Evolutionary conservation across 176 grass and related monocot genomes (phyloP).

Genomic region (Phoenix dactylifera): DNA sequence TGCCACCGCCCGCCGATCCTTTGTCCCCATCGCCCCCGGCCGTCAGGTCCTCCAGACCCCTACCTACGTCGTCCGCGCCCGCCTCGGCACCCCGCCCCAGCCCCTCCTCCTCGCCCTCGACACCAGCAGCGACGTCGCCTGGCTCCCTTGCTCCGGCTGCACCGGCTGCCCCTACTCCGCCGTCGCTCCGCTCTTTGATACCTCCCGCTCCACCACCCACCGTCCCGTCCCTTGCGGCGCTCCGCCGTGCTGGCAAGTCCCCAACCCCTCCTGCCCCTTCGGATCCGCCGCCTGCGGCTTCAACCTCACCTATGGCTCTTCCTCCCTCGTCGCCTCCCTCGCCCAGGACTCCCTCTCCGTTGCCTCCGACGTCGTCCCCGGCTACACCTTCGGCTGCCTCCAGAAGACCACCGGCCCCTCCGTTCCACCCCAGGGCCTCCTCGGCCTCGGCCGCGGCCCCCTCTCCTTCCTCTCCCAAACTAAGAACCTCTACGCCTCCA

Average conservation of each 20-base stretch:
- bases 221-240: conserved; percentile 57
- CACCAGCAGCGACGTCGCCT: conserved; percentile 88
- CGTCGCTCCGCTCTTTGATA: conserved; percentile 30
- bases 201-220: conserved; percentile 67
- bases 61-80: conserved; percentile 72
- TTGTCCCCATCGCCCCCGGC: conserved; percentile 71
- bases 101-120: conserved; percentile 60
- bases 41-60: conserved; percentile 53
- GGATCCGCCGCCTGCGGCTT: conserved; percentile 46
- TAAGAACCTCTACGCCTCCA: conserved; percentile 38
- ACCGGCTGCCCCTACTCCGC: conserved; percentile 34
- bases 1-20: conserved; percentile 37
- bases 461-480: conserved; percentile 65
- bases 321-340: conserved; percentile 52
- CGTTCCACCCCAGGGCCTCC: conserved; percentile 62
- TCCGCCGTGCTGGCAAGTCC: conserved; percentile 50
- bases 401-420: conserved; percentile 45
- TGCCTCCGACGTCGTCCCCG: conserved; percentile 39
- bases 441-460: conserved; percentile 62
- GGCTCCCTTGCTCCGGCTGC: conserved; percentile 81
- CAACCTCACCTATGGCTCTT: conserved; percentile 47
- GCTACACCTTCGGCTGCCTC: conserved; percentile 75
- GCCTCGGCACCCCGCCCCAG: conserved; percentile 61
- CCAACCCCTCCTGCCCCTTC: conserved; percentile 14
- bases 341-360: conserved; percentile 57